Evolutionary conservation across 352 stramenopile genomes (phyloP), one percentile per base, ranked within the genome.

Genomic region (Phytophthora lateralis): DNA sequence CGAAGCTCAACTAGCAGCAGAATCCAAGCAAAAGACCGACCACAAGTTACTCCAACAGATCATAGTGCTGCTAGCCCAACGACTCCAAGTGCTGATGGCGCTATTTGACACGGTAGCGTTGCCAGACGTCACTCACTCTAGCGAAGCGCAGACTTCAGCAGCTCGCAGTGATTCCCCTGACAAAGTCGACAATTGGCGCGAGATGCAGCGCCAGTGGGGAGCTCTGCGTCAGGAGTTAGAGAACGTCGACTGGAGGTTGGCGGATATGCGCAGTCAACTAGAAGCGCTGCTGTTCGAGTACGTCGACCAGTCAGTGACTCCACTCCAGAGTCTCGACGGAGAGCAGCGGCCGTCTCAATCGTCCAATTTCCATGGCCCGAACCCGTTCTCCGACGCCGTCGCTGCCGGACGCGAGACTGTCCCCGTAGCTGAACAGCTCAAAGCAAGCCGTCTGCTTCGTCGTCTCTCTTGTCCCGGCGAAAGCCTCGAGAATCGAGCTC

Each of bases 341-440:
- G 27, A 47, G 3, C 50, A 51, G 30, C 55, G 50, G 32, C 63
- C 54, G 2, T 24, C 21, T 24, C 32, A 38, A 30, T 12, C 32
- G 9, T 41, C 51, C 15, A 45, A 35, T 17, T 71, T 71, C 41
- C 51, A 71, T 39, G 63, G 63, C 1, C 64, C 64, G 3, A 86
- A 77, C 41, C 76, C 84, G 11, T 93, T 93, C 57, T 90, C 84
- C 2, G 82, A 91, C 18, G 84, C 84, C 3, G 64, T 93, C 6
- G 81, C 82, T 4, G 80, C 80, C 0, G 84, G 82, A 21, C 74
- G 75, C 54, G 69, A 85, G 4, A 89, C 73, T 1, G 76, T 79
- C 45, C 72, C 72, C 0, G 60, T 93, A 29, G 80, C 73, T 1
- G 73, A 90, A 18, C 61, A 90, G 42, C 62, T 93, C 10, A 75